Evolutionary conservation across 495 filamentous ascomycete species (phyloP), one percentile per base, ranked within the genome.

Genomic region (Venustampulla echinocandica): DNA sequence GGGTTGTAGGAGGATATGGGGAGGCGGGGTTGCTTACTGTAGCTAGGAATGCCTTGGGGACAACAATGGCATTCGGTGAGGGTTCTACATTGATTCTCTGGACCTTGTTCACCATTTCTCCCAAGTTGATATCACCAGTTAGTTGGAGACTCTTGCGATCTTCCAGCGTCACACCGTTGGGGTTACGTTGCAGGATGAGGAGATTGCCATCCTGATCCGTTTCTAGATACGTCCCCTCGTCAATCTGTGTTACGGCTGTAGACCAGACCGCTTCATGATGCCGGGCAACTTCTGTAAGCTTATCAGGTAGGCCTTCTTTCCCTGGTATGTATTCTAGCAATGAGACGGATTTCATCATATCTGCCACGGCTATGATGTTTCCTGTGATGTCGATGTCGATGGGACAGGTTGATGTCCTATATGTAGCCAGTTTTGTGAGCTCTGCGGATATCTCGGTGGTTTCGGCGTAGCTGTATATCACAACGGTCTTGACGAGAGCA

Each of bases 91-190:
- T 65, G 21, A 77, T 60, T 25, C 49, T 52, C 14, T 63, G 62
- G 25, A 98, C 95, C 20, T 78, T 74, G 53, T 97, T 97, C 30
- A 96, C 87, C 80, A 88, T 84, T 60, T 97, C 90, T 1, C 92
- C 89, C 18, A 99, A 61, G 25, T 79, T 77, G 18, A 96, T 77
- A 65, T 96, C 90, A 33, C 80, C 79, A 2, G 77, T 87, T 0
- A 88, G 67, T 25, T 84, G 69, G 51, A 97, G 61, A n/a, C 79
- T 69, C 20, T 73, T 73, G 46, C 70, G 70, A 50, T 96, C 88
- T 18, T 90, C 82, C 1, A 69, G 71, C 3, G 81, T 87, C 1
- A 88, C 80, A 1, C 85, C 87, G 10, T 78, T 67, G 1, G 67
- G 36, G 51, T 95, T 88, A 22, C 78, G 77, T 30, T 75, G 71